Evolutionary conservation across 2,329 filamentous ascomycete species (phyloP).

Genomic region (Ophiostoma himal-ulmi): DNA sequence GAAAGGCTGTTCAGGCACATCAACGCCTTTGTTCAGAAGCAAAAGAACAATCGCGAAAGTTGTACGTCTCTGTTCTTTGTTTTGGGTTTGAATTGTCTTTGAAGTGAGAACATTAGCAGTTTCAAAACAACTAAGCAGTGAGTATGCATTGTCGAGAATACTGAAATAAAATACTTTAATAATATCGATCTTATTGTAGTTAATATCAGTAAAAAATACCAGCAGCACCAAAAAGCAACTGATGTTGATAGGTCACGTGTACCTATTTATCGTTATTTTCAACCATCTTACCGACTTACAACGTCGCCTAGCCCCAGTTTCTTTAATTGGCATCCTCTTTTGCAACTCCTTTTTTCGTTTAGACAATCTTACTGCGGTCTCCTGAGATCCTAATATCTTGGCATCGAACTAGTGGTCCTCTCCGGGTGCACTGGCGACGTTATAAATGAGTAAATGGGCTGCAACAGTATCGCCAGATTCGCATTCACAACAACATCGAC

Average conservation of each 20-base stretch:
- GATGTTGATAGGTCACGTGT: not conserved
- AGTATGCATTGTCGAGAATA: not conserved
- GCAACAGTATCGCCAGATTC: not conserved
- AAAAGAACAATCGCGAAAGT: not conserved
- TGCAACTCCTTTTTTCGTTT: not conserved
- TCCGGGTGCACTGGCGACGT: not conserved
- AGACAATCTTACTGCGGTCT: not conserved
- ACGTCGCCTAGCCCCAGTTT: conserved; percentile 9
- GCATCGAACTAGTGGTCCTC: not conserved
- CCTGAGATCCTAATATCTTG: conserved; percentile 2
- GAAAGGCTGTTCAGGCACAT: not conserved
- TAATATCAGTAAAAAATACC: not conserved
- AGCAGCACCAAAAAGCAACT: not conserved
- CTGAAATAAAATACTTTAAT: not conserved
- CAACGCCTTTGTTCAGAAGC: not conserved
- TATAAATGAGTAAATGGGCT: too few relatives aligned
- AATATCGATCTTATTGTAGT: not conserved
- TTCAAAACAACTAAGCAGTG: not conserved
- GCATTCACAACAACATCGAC: not conserved
- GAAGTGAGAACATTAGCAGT: not conserved
- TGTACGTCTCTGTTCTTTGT: not conserved
- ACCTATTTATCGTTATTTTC: not conserved
- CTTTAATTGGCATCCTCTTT: conserved; percentile 13
- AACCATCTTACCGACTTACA: not conserved
- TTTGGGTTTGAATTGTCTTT: not conserved